Percentiles rank a stretch among this genome's conserved stretches.
Evolutionary conservation across 1,139 yeast genomes (phyloP).

Genomic region (Saccharomycopsis crataegensis): DNA sequence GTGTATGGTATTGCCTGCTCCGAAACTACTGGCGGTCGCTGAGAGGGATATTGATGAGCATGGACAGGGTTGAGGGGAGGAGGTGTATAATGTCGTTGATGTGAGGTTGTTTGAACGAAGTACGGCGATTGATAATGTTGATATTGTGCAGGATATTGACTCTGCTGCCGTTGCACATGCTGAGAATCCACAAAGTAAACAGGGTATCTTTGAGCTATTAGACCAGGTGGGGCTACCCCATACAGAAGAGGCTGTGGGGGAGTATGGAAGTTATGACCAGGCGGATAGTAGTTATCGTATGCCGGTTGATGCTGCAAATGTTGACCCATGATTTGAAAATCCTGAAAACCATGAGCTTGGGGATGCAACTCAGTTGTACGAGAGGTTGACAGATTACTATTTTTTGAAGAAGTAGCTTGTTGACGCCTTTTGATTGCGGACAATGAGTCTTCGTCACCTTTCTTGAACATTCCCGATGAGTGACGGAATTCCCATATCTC

Average conservation of each 20-base stretch:
- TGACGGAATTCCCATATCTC: slow-evolving; percentile 83
- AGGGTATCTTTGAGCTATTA: slow-evolving; percentile 14
- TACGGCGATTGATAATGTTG: slow-evolving; percentile 11
- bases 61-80: slow-evolving; percentile 12
- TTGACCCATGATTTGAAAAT: too few relatives aligned
- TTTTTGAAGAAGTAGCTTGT: slow-evolving; percentile 4
- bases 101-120: slow-evolving; percentile 6
- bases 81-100: slow-evolving; percentile 13
- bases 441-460: slow-evolving; percentile 64
- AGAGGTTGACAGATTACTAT: background rate
- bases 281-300: too few relatives aligned
- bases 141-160: slow-evolving; percentile 17
- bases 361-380: too few relatives aligned
- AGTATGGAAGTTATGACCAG: background rate
- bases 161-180: slow-evolving; percentile 19
- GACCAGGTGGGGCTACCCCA: slow-evolving; percentile 22
- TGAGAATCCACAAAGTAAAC: slow-evolving; percentile 18
- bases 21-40: too few relatives aligned
- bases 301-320: too few relatives aligned
- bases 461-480: slow-evolving; percentile 65
- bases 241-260: slow-evolving; percentile 24
- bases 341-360: too few relatives aligned
- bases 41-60: too few relatives aligned
- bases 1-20: background rate
- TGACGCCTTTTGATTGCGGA: slow-evolving; percentile 60